Conservation (phyloP, 257 asterid species). For the Plantago ovata region DNA sequence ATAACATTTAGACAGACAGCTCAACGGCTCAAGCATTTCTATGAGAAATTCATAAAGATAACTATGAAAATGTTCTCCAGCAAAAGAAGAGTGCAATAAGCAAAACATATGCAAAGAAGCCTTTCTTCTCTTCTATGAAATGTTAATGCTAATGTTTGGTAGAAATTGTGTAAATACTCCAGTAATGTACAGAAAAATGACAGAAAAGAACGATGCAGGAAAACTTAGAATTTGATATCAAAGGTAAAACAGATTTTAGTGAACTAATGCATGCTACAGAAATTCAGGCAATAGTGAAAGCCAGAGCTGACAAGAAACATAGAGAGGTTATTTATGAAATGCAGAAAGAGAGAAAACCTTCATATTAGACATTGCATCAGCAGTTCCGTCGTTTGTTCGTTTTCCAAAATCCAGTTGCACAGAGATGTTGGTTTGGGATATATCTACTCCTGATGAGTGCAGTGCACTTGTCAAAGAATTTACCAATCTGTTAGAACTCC, state of each 20-base stretch:
- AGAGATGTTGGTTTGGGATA: conserved; percentile 43
- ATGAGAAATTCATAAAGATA: neutral
- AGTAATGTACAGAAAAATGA: too few relatives aligned
- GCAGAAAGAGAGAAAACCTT: conserved; percentile 27
- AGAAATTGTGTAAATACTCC: too few relatives aligned
- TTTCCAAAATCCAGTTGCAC: conserved; percentile 50
- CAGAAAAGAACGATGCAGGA: too few relatives aligned
- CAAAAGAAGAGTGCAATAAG: neutral
- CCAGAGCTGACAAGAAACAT: neutral
- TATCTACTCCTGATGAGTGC: conserved; percentile 51
- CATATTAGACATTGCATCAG: conserved; percentile 13
- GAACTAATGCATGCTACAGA: neutral
- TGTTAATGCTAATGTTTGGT: too few relatives aligned
- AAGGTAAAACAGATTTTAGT: too few relatives aligned
- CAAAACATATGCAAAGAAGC: neutral
- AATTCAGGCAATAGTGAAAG: neutral
- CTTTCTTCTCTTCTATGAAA: neutral
- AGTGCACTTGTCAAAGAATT: conserved; percentile 37
- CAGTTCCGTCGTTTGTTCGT: conserved; percentile 20
- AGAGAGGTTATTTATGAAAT: neutral
- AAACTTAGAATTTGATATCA: too few relatives aligned
- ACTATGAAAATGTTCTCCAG: neutral
- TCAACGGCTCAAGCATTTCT: neutral
- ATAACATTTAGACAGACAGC: neutral
- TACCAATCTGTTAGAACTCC: conserved; percentile 36